Percentiles rank a stretch among this genome's conserved stretches.
Evolutionary conservation across 2,329 filamentous ascomycete genomes (phyloP).

Genomic region (Verticillium albo-atrum): DNA sequence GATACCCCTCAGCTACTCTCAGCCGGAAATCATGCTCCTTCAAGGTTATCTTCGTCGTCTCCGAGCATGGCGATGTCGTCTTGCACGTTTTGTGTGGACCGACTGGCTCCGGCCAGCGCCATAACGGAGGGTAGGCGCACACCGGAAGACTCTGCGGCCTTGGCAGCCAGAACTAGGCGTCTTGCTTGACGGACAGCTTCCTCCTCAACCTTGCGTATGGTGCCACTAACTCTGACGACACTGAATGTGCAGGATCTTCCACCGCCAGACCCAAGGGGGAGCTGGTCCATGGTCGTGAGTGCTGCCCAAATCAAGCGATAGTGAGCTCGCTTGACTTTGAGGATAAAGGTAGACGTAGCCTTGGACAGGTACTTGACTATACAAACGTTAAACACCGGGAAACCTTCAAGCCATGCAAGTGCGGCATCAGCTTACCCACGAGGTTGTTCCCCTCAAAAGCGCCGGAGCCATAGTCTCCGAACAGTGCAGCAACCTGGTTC

Average conservation of each 20-base stretch:
- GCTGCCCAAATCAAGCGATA: conserved; percentile 89
- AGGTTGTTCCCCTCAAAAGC: conserved; percentile 61
- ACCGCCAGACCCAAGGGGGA: conserved; percentile 50
- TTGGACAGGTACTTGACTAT: conserved; percentile 88
- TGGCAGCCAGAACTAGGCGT: conserved; percentile 63
- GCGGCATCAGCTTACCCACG: conserved; percentile 45
- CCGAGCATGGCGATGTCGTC: conserved; percentile 33
- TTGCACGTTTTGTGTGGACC: neutral
- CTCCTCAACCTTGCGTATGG: conserved; percentile 87
- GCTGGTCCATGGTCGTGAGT: conserved; percentile 69
- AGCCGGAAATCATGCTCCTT: conserved; percentile 17
- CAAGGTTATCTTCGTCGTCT: conserved; percentile 26
- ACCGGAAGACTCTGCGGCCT: conserved; percentile 61
- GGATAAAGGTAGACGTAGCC: conserved; percentile 91
- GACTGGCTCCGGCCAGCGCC: neutral
- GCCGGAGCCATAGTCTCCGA: conserved; percentile 86
- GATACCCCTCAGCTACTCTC: conserved; percentile 41
- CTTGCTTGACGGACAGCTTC: conserved; percentile 79
- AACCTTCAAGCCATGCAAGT: neutral
- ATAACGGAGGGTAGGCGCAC: conserved; percentile 21
- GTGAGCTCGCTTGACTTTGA: conserved; percentile 76
- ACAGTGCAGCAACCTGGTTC: conserved; percentile 65
- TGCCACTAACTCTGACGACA: conserved; percentile 85
- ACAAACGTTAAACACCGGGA: conserved; percentile 13
- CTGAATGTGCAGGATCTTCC: conserved; percentile 70